A percentile compares a stretch with the other conserved stretches of the same genome.
These are phyloP conservation scores for Talaromyces piceae DNA, from an alignment of 2,329 filamentous ascomycete genomes.

Conservation along the genomic window DNA sequence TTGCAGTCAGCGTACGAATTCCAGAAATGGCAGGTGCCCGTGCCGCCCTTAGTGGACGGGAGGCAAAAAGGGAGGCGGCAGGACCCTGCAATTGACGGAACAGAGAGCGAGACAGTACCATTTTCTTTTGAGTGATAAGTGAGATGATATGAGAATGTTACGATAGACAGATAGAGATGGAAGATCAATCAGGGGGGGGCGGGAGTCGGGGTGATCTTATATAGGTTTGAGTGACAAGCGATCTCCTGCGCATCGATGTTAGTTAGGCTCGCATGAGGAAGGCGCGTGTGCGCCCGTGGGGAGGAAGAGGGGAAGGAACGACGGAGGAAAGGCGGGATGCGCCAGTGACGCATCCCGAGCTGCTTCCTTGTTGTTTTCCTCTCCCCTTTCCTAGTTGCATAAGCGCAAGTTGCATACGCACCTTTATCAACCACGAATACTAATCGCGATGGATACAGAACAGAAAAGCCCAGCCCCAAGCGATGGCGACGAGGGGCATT, in stretches of 20 bases:
- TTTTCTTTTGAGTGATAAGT: slow-evolving; percentile 42
- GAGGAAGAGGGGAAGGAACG: not conserved
- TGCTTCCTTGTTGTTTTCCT: too few relatives aligned
- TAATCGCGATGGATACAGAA: not conserved
- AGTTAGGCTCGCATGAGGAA: not conserved
- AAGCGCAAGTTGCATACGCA: too few relatives aligned
- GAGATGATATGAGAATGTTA: not conserved
- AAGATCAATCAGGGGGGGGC: too few relatives aligned
- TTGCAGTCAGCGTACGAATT: slow-evolving; percentile 56
- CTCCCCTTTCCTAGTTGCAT: too few relatives aligned
- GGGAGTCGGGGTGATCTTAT: not conserved
- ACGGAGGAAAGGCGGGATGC: not conserved
- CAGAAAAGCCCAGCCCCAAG: not conserved
- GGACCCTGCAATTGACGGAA: slow-evolving; percentile 50
- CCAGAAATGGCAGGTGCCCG: slow-evolving; percentile 34
- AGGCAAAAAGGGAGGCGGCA: slow-evolving; percentile 43
- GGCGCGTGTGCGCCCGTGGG: not conserved
- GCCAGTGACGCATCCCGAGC: not conserved
- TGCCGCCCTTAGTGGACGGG: slow-evolving; percentile 25
- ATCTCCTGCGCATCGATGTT: not conserved
- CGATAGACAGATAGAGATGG: not conserved
- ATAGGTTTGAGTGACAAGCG: too few relatives aligned
- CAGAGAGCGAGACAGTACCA: slow-evolving; percentile 59
- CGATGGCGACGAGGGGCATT: not conserved
- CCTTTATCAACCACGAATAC: too few relatives aligned